Evolutionary conservation across 768 basidiomycete genomes (phyloP).

Genomic region (Lentinus tigrinus): DNA sequence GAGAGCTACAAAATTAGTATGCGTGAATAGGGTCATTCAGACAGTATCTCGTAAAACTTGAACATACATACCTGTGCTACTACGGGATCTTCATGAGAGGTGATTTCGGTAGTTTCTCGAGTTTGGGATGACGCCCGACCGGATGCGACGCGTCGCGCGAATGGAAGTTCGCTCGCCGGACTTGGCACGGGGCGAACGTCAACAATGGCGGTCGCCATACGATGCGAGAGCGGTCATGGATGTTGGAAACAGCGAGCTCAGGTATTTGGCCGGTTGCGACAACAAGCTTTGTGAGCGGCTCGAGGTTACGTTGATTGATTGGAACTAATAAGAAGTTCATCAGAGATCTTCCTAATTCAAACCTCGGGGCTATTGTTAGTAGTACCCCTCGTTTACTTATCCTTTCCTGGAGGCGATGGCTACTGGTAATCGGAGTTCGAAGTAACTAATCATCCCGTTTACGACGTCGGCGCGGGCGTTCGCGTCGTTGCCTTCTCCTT

Average conservation of each 20-base stretch:
- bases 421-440: slow-evolving; percentile 15
- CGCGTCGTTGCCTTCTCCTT: slow-evolving; percentile 16
- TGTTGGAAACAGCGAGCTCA: neutral
- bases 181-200: neutral
- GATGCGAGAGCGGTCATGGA: neutral
- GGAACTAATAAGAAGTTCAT: slow-evolving; percentile 6
- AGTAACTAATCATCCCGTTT: neutral
- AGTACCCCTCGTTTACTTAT: neutral
- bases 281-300: too few species aligned
- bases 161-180: neutral
- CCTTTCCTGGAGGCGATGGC: too few species aligned
- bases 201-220: slow-evolving; percentile 3
- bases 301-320: slow-evolving; percentile 16
- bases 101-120: neutral
- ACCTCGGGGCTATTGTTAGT: too few species aligned
- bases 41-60: neutral
- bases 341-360: neutral
- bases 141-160: slow-evolving; percentile 11
- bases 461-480: slow-evolving; percentile 3
- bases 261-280: too few species aligned
- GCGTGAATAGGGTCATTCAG: neutral
- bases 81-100: slow-evolving; percentile 1
- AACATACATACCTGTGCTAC: slow-evolving; percentile 1
- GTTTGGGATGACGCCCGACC: neutral
- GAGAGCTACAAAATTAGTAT: slow-evolving; percentile 39